Percentiles rank a stretch among this genome's conserved stretches.
Evolutionary conservation across 495 filamentous ascomycete genomes (phyloP).

Genomic region (Aspergillus incahuasiensis): DNA sequence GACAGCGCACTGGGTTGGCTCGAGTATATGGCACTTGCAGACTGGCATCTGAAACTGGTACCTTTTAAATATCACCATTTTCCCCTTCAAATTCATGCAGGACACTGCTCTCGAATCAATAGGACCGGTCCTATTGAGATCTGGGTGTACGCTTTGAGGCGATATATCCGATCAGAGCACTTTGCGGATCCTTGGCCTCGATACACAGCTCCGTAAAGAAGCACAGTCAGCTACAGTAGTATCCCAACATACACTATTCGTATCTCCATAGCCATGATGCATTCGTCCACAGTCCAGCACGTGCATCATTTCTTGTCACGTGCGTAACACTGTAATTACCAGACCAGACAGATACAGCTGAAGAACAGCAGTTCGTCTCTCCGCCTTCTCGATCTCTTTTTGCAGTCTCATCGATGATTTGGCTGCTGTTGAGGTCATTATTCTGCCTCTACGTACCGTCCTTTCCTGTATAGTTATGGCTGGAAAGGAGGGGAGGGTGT

Average conservation of each 20-base stretch:
- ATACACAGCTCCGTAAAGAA: too few relatives aligned
- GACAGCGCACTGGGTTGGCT: slow-evolving; percentile 9
- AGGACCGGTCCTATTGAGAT: too few relatives aligned
- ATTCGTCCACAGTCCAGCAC: too few relatives aligned
- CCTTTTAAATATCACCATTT: neutral
- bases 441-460: neutral
- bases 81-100: too few relatives aligned
- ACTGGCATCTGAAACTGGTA: slow-evolving; percentile 11
- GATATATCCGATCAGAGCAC: too few relatives aligned
- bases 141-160: too few relatives aligned
- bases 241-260: too few relatives aligned
- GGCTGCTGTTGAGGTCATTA: neutral
- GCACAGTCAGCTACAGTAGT: too few relatives aligned
- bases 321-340: neutral
- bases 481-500: neutral
- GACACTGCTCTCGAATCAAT: too few relatives aligned
- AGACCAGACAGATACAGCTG: neutral
- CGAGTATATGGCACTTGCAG: neutral
- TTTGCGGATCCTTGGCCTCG: too few relatives aligned
- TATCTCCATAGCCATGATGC: too few relatives aligned
- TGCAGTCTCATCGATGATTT: slow-evolving; percentile 1
- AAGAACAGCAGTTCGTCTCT: neutral
- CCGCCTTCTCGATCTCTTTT: slow-evolving; percentile 1
- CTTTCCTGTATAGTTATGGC: slow-evolving; percentile 1
- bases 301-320: too few relatives aligned